Evolutionary conservation across 257 asterid species (phyloP).

Genomic region (Dorcoceras hygrometricum): DNA sequence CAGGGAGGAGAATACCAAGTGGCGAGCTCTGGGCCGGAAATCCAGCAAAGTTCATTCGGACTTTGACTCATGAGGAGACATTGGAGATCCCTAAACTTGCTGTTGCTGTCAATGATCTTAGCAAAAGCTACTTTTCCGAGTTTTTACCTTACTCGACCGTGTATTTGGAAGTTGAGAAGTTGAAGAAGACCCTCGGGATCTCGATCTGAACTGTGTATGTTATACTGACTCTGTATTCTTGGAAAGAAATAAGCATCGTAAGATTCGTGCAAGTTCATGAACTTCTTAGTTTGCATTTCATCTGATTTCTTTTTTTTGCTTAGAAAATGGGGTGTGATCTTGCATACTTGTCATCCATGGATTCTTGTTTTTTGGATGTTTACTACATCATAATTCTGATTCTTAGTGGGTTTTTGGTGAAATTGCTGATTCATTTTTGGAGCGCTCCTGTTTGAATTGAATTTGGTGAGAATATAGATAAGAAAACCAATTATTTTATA

Average conservation of each 20-base stretch:
- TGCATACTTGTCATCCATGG: neutral
- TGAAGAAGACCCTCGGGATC: constrained; percentile 75
- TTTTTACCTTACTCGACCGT: constrained; percentile 84
- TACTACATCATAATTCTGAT: neutral
- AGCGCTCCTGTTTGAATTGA: neutral
- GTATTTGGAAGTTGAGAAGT: constrained; percentile 93
- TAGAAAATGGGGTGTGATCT: constrained; percentile 13
- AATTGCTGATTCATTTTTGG: neutral
- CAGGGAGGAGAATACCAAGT: constrained; percentile 89
- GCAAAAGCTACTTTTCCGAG: constrained; percentile 69
- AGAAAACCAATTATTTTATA: too few species aligned
- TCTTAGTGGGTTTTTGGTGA: neutral
- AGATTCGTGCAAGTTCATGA: constrained; percentile 19
- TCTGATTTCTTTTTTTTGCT: constrained; percentile 21
- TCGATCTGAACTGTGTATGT: constrained; percentile 42
- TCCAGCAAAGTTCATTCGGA: constrained; percentile 88
- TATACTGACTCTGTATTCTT: constrained; percentile 20
- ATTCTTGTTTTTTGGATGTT: constrained; percentile 6
- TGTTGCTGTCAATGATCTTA: constrained; percentile 75
- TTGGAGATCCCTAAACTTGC: constrained; percentile 89
- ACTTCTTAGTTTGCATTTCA: neutral
- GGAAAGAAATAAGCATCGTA: constrained; percentile 30
- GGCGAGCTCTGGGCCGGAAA: constrained; percentile 98
- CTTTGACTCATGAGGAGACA: constrained; percentile 79
- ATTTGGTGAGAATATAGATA: neutral